A percentile compares a stretch with the other conserved stretches of the same genome.
Evolutionary conservation across 345 rosid species (phyloP).

Genomic region (Camelina hispida): DNA sequence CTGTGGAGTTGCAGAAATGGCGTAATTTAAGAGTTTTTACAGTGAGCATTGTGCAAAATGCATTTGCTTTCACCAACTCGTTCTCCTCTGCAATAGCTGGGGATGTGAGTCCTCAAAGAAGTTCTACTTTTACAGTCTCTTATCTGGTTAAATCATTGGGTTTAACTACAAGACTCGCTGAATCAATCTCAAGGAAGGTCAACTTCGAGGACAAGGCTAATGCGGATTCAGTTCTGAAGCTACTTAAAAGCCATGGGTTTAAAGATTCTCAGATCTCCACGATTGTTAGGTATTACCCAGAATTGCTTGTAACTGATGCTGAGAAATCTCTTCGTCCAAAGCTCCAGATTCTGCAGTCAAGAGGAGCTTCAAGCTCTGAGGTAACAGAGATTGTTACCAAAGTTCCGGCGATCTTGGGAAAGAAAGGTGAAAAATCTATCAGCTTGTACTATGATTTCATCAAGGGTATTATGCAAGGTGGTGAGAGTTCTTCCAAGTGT

Average conservation of each 20-base stretch:
- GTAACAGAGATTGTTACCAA: slow-evolving; percentile 14
- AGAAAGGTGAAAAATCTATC: slow-evolving; percentile 20
- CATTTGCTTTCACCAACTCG: slow-evolving; percentile 3
- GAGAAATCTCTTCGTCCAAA: slow-evolving; percentile 45
- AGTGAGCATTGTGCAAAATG: slow-evolving; percentile 10
- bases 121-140: slow-evolving; percentile 21
- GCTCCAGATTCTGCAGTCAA: slow-evolving; percentile 36
- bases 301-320: slow-evolving; percentile 26
- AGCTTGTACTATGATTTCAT: slow-evolving; percentile 33
- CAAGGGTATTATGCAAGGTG: slow-evolving; percentile 2
- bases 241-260: slow-evolving; percentile 44
- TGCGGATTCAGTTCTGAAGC: slow-evolving; percentile 37
- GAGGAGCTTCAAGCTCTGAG: slow-evolving; percentile 37
- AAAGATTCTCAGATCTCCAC: slow-evolving; percentile 39
- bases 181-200: slow-evolving; percentile 30
- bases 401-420: slow-evolving; percentile 27
- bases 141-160: slow-evolving; percentile 44
- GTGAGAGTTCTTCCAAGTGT: background rate
- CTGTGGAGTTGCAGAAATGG: slow-evolving; percentile 36
- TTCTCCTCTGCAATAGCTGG: slow-evolving; percentile 10
- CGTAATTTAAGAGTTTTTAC: slow-evolving; percentile 1
- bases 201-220: slow-evolving; percentile 21
- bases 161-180: slow-evolving; percentile 30
- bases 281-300: slow-evolving; percentile 32
- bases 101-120: slow-evolving; percentile 15